phyloP scores from a whole-genome alignment of 805 yeast genomes.

The Myxozyma neotropica region DNA sequence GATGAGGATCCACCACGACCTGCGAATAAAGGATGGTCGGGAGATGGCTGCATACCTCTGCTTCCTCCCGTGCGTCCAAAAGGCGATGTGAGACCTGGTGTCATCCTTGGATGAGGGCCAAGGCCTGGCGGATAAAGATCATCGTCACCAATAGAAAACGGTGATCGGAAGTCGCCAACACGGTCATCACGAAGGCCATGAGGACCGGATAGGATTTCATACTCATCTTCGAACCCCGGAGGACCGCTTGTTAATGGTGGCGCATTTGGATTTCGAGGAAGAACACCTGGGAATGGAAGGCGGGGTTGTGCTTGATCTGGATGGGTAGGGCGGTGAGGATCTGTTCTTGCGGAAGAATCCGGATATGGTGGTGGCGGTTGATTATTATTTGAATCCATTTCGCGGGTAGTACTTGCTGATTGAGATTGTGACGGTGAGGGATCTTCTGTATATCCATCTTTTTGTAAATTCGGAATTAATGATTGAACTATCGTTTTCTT shows the following conservation, averaged over 20 bases:
- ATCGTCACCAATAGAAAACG: conserved; percentile 43
- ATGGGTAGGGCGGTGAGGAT: conserved; percentile 1
- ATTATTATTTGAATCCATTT: conserved; percentile 23
- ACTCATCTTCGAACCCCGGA: conserved; percentile 52
- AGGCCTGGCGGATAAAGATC: conserved; percentile 48
- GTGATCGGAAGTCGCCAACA: conserved; percentile 19
- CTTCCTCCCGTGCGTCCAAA: conserved; percentile 19
- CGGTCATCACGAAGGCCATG: conserved; percentile 1
- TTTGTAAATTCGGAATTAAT: conserved; percentile 22
- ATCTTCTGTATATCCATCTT: conserved; percentile 27
- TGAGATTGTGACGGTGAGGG: background rate
- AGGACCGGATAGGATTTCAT: conserved; percentile 36
- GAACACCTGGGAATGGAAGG: background rate
- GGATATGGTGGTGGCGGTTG: conserved; percentile 32
- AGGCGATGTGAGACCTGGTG: conserved; percentile 35
- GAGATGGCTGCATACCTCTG: conserved; percentile 35
- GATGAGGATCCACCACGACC: conserved; percentile 34
- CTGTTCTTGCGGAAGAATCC: conserved; percentile 2
- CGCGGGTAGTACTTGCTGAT: conserved; percentile 1
- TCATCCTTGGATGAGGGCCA: conserved; percentile 42
- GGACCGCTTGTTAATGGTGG: conserved; percentile 39
- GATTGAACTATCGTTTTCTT: conserved; percentile 17
- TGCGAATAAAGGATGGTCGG: conserved; percentile 31
- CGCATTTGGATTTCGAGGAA: conserved; percentile 14
- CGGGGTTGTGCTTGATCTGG: conserved; percentile 6